Percentiles rank a stretch among this genome's conserved stretches.
These are phyloP conservation scores for Golubevia pallescens DNA, from an alignment of 1,284 basidiomycete species.

Conservation along the genomic window DNA sequence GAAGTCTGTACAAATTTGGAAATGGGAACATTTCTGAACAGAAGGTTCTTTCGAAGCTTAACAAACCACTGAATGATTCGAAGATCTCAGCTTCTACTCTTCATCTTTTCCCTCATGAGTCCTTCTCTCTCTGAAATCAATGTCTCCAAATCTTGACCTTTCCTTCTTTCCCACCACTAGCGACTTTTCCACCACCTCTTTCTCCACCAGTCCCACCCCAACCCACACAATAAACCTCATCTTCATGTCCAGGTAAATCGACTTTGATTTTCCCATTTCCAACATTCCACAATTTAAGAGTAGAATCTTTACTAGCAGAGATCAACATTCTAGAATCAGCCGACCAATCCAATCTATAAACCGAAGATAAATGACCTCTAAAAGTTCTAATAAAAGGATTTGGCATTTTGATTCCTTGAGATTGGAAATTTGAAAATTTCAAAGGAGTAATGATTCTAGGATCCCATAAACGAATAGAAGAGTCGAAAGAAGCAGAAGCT, in stretches of 20 bases:
- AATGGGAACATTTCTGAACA: too few relatives aligned
- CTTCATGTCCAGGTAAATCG: slow-evolving; percentile 92
- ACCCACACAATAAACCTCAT: slow-evolving; percentile 94
- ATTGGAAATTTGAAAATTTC: neutral
- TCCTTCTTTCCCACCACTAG: slow-evolving; percentile 81
- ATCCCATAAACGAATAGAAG: slow-evolving; percentile 87
- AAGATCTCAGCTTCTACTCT: too few relatives aligned
- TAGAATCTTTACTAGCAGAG: slow-evolving; percentile 93
- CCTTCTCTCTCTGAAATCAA: too few relatives aligned
- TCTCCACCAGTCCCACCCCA: slow-evolving; percentile 66
- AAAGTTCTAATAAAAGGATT: slow-evolving; percentile 68
- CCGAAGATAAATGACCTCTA: slow-evolving; percentile 89
- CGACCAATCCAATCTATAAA: slow-evolving; percentile 93
- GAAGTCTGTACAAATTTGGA: too few relatives aligned
- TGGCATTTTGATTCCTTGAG: neutral
- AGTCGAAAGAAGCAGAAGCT: slow-evolving; percentile 90
- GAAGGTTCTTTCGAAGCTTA: too few relatives aligned
- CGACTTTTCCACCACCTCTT: slow-evolving; percentile 95
- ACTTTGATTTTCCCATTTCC: slow-evolving; percentile 73
- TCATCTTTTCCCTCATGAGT: too few relatives aligned
- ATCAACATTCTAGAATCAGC: slow-evolving; percentile 89
- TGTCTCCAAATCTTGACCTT: slow-evolving; percentile 69
- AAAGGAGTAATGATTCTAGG: neutral
- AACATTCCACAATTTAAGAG: slow-evolving; percentile 69
- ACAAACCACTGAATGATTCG: too few relatives aligned